phyloP scores from a whole-genome alignment of 1,139 yeast genomes.

The Yamadazyma pseudoaaseri region DNA sequence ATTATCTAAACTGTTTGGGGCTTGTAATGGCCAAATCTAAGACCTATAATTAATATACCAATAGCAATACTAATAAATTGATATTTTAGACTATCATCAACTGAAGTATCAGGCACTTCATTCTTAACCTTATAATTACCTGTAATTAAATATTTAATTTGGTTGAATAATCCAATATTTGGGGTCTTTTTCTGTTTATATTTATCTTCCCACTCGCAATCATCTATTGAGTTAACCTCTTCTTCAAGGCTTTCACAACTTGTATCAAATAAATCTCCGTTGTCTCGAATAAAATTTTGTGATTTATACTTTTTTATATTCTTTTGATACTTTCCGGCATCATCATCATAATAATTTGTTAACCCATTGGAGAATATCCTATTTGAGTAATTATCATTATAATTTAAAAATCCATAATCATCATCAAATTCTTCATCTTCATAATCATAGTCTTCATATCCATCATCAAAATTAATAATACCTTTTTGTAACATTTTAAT shows the following conservation, averaged over 20 bases:
- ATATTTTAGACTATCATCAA: slow-evolving; percentile 43
- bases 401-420: slow-evolving; percentile 37
- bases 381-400: slow-evolving; percentile 26
- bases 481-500: slow-evolving; percentile 20
- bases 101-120: slow-evolving; percentile 21
- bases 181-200: slow-evolving; percentile 12
- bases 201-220: slow-evolving; percentile 17
- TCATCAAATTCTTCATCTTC: slow-evolving; percentile 20
- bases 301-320: slow-evolving; percentile 34
- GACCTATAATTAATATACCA: slow-evolving; percentile 44
- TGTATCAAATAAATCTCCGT: slow-evolving; percentile 11
- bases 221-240: slow-evolving; percentile 12
- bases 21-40: slow-evolving; percentile 33
- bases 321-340: slow-evolving; percentile 6
- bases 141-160: slow-evolving; percentile 36
- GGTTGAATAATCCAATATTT: slow-evolving; percentile 30
- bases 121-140: slow-evolving; percentile 24
- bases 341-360: slow-evolving; percentile 24
- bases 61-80: slow-evolving; percentile 45
- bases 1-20: slow-evolving; percentile 6
- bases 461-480: slow-evolving; percentile 15
- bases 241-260: slow-evolving; percentile 7
- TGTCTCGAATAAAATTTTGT: slow-evolving; percentile 27
- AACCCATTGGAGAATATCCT: slow-evolving; percentile 32
- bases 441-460: slow-evolving; percentile 16